Base-by-base conservation (phyloP, 2,329 filamentous ascomycete species). In the Diaporthe velutina region DNA sequence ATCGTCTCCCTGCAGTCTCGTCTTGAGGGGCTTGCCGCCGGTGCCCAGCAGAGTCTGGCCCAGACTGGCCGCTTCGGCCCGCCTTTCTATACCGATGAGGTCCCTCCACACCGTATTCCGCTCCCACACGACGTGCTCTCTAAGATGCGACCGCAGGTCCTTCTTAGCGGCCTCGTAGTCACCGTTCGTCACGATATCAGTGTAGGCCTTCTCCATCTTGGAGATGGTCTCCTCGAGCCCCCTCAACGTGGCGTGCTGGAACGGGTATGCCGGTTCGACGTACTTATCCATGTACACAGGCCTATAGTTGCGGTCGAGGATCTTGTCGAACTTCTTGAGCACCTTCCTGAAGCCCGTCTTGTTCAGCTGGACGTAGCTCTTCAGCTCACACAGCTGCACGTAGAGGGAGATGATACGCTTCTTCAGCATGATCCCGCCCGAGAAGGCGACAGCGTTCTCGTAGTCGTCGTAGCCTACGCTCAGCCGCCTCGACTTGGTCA, bases 61-160 rank as follows among this genome's bases (percentile, higher is more conserved):
- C 77, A 99, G 89, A 79, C 96, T 97, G 12, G 96, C 96, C 12
- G 97, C 97, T 84, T 98, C 96, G 1, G 95, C 95, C 81, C 98
- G 96, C 30, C 97, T 90, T 86, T 99, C 97, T 79, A 99, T 96
- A 71, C 96, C 97, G 82, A 99, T 99, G 91, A 99, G 97, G 80
- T 99, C 97, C 85, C 97, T 90, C 97, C 97, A 99, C 25, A 99
- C 97, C 0, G 97, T 99, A 82, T 99, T 99, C 74, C 97, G 91
- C 83, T 99, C 97, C 97, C 97, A 99, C 0, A 98, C 96, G 28
- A 99, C 96, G 83, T 99, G 97, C 84, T 99, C 97, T 74, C 97
- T 90, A 35, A 99, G 89, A 81, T 99, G 96, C 40, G 98, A 91
- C 71, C 97, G 91, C 74, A 99, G 88, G 81, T 98, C 97, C 78